Evolutionary conservation across 2,329 filamentous ascomycete genomes (phyloP).

Genomic region (Botrytis squamosa): DNA sequence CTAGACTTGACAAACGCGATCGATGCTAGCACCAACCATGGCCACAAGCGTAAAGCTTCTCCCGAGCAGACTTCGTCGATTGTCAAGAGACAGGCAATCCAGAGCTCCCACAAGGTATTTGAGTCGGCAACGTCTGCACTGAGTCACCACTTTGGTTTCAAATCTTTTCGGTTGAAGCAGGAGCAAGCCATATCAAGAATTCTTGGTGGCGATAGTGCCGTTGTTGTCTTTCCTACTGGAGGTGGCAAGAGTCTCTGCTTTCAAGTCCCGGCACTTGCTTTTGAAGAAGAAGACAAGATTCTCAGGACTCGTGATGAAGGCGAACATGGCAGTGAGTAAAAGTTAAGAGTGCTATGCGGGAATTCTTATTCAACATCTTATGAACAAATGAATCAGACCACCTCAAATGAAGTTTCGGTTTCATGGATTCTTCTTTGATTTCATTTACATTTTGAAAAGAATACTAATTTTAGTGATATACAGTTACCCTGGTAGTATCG

Average conservation of each 20-base stretch:
- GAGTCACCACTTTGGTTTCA: slow-evolving; percentile 42
- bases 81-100: slow-evolving; percentile 19
- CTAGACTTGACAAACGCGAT: slow-evolving; percentile 18
- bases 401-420: neutral
- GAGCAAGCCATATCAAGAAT: slow-evolving; percentile 46
- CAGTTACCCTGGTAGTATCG: slow-evolving; percentile 54
- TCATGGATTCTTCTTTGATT: neutral
- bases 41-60: slow-evolving; percentile 22
- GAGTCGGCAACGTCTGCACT: slow-evolving; percentile 41
- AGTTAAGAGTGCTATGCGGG: neutral
- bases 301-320: slow-evolving; percentile 29
- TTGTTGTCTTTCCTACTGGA: slow-evolving; percentile 46
- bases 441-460: neutral
- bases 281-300: slow-evolving; percentile 42
- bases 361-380: neutral
- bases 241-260: slow-evolving; percentile 46
- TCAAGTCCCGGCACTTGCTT: slow-evolving; percentile 46
- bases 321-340: slow-evolving; percentile 40
- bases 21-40: neutral
- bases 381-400: neutral
- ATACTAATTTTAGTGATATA: neutral
- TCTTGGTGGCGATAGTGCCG: slow-evolving; percentile 45
- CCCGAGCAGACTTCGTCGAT: neutral
- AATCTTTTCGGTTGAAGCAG: slow-evolving; percentile 47
- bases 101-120: slow-evolving; percentile 4